These are phyloP conservation scores for Gamarada debralockiae DNA, from an alignment of 495 filamentous ascomycete genomes.

Conservation along the genomic window DNA sequence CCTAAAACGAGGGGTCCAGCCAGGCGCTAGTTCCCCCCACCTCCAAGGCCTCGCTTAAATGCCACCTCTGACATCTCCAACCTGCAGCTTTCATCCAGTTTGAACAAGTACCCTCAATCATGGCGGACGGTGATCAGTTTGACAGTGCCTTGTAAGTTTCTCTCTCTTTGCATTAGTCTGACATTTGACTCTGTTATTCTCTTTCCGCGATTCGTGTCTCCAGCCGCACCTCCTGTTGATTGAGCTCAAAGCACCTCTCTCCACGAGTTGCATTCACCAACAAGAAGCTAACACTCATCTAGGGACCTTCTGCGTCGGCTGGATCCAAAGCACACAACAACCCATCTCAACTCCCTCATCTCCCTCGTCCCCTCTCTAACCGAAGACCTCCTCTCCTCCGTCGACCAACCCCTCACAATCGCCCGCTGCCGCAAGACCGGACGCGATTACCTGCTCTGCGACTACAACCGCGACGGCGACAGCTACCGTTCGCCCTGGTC, in stretches of 20 bases:
- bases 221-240: too few relatives aligned
- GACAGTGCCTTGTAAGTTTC: constrained; percentile 74
- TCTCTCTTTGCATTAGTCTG: too few relatives aligned
- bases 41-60: too few relatives aligned
- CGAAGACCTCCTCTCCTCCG: constrained; percentile 95
- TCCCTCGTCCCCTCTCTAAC: constrained; percentile 83
- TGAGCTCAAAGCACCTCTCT: neutral
- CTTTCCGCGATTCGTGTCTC: too few relatives aligned
- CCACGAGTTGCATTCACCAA: neutral
- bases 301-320: constrained; percentile 98
- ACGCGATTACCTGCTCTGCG: constrained; percentile 95
- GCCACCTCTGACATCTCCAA: too few relatives aligned
- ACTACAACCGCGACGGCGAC: constrained; percentile 99
- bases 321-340: constrained; percentile 83
- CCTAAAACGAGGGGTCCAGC: too few relatives aligned
- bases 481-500: constrained; percentile 96
- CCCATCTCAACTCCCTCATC: constrained; percentile 82
- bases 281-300: constrained; percentile 12
- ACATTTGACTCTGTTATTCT: too few relatives aligned
- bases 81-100: too few relatives aligned
- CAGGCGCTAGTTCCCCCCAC: too few relatives aligned
- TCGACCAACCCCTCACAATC: constrained; percentile 90
- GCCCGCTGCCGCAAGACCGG: constrained; percentile 82
- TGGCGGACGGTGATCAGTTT: constrained; percentile 51
- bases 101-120: neutral